Percentiles rank a stretch among this genome's conserved stretches.
phyloP scores from a whole-genome alignment of 768 basidiomycete genomes.

The Leccinum subgranulosum region DNA sequence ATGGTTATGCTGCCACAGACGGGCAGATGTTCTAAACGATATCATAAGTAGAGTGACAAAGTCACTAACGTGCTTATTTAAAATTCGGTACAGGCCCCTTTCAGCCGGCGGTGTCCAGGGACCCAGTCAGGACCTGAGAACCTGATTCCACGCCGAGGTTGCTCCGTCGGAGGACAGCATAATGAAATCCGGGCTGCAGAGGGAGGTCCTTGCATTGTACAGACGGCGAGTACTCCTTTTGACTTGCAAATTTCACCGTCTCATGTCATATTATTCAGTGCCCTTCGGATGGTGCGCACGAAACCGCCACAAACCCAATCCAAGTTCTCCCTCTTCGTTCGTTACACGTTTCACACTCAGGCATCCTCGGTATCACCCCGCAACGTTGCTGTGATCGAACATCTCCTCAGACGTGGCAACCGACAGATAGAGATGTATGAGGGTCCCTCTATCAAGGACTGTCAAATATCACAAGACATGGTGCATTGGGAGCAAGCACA shows the following conservation, averaged over 20 bases:
- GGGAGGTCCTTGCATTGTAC: conserved; percentile 50
- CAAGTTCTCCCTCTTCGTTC: conserved; percentile 67
- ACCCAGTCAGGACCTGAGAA: conserved; percentile 5
- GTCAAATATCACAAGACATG: conserved; percentile 73
- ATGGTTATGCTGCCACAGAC: conserved; percentile 9
- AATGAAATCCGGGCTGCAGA: conserved; percentile 49
- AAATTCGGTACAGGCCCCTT: background rate
- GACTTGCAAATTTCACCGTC: background rate
- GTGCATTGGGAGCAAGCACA: conserved; percentile 52
- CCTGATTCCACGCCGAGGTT: background rate
- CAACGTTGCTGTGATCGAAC: conserved; percentile 68
- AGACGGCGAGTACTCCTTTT: conserved; percentile 41
- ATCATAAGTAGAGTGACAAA: conserved; percentile 15
- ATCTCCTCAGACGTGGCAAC: conserved; percentile 65
- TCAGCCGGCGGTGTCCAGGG: conserved; percentile 25
- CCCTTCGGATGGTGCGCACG: conserved; percentile 67
- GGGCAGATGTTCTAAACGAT: conserved; percentile 6
- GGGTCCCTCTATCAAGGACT: conserved; percentile 63
- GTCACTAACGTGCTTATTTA: background rate
- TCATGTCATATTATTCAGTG: conserved; percentile 41
- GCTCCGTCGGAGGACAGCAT: background rate
- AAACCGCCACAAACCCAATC: conserved; percentile 60
- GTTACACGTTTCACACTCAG: conserved; percentile 66
- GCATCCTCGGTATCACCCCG: conserved; percentile 60
- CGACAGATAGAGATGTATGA: conserved; percentile 72